Evolutionary conservation across 1,139 yeast genomes (phyloP), one percentile per base, ranked within the genome.

Genomic region (Zygosaccharomyces pseudobailii): DNA sequence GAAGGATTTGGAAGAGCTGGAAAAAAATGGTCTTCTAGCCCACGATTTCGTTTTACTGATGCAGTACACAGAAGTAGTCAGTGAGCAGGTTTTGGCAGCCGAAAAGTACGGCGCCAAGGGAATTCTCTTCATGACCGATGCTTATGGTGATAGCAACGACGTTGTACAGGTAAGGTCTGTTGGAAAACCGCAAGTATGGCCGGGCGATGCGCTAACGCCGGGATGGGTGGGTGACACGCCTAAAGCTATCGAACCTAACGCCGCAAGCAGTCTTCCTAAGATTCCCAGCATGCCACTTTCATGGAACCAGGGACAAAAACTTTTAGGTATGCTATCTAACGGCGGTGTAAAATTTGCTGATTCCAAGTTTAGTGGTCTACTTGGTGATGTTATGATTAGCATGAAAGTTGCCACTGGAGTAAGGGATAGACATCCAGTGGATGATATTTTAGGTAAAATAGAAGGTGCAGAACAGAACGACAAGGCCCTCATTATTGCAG

Each of bases 181-280:
- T 3, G 95, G 84, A 0, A 71, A 82, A 33, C 72, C 84, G 0
- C 80, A 87, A 48, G 70, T 72, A 49, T 76, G 79, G 49, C 80
- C 94, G 0, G 97, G 97, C 2, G 95, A 88, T 63, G 77, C 87
- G 3, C 66, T 87, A 21, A 76, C 85, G 1, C 95, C 95, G 0
- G 95, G 94, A 0, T 83, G 87, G 84, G 71, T 84, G 0, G 70
- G 83, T 2, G 68, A 71, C n/a, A 52, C 58, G 9, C 52, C 64
- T 13, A 63, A 58, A 31, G 55, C 62, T 17, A 48, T 65, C 3
- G 72, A 69, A 19, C 71, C 80, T 70, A 68, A 71, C 9, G 71
- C 76, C 27, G 79, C 88, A 0, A 68, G 69, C 13, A 71, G 77
- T 37, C 72, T 87, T 3, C 85, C 95, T 0, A 75, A 78, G 31